Conservation (phyloP, 805 yeast genomes). For the Zygosaccharomyces siamensis region DNA sequence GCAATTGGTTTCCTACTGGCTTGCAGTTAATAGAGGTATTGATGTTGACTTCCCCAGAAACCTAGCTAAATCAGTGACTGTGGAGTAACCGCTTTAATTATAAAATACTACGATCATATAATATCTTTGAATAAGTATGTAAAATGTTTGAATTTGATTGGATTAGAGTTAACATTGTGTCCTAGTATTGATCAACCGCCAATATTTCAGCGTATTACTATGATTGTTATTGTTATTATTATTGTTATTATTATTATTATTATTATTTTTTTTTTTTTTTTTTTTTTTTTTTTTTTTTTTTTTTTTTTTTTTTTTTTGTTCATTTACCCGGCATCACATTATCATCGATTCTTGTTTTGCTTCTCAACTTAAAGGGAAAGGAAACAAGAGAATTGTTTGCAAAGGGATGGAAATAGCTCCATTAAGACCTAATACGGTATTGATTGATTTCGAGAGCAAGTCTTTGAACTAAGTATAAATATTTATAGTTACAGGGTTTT, state of each 20-base stretch:
- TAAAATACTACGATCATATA: neutral
- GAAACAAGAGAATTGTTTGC: neutral
- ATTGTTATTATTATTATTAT: neutral
- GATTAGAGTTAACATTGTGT: neutral
- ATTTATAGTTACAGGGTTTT: neutral
- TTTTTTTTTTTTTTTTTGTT: neutral
- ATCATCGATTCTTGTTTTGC: slow-evolving; percentile 4
- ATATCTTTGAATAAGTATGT: neutral
- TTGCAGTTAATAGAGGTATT: slow-evolving; percentile 89
- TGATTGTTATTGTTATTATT: no score
- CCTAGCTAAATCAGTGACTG: slow-evolving; percentile 97
- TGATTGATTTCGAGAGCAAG: slow-evolving; percentile 4
- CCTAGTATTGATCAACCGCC: no score
- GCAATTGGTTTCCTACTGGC: slow-evolving; percentile 94
- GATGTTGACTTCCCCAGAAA: slow-evolving; percentile 99
- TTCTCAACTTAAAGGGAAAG: slow-evolving; percentile 7
- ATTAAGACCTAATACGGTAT: neutral
- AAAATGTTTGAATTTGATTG: neutral
- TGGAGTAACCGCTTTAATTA: slow-evolving; percentile 49
- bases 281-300: neutral
- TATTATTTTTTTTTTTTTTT: neutral
- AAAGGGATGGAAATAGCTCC: slow-evolving; percentile 1
- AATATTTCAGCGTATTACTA: no score
- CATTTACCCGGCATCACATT: slow-evolving; percentile 5
- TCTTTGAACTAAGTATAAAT: slow-evolving; percentile 3